These are phyloP conservation scores for Tephrocybe rancida DNA, from an alignment of 768 basidiomycete genomes.

Conservation along the genomic window DNA sequence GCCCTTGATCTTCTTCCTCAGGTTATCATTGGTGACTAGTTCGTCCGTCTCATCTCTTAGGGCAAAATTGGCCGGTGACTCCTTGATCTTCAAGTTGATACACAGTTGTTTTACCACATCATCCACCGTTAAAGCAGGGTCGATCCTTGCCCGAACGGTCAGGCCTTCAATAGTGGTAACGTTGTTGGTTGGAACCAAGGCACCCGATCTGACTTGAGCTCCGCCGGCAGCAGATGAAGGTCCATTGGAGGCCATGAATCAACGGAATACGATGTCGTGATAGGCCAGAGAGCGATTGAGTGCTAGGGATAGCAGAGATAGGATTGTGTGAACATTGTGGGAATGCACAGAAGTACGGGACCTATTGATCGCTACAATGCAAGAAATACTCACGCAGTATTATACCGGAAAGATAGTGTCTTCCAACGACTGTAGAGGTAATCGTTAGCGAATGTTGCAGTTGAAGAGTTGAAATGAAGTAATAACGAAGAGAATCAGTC, in stretches of 20 bases:
- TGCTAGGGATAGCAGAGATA: conserved; percentile 6
- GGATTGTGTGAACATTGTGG: not conserved
- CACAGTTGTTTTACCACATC: conserved; percentile 87
- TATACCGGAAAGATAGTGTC: not conserved
- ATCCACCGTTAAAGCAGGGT: conserved; percentile 79
- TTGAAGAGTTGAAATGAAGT: no score
- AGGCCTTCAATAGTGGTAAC: conserved; percentile 77
- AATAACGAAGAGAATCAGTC: conserved; percentile 35
- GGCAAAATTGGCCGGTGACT: conserved; percentile 71
- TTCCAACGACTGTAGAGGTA: not conserved
- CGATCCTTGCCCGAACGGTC: conserved; percentile 82
- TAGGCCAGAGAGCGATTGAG: not conserved
- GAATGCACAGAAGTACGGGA: not conserved
- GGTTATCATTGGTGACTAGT: conserved; percentile 84
- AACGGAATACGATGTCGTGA: conserved; percentile 7
- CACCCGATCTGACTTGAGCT: conserved; percentile 39
- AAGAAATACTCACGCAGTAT: not conserved
- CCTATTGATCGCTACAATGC: not conserved
- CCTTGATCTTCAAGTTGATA: conserved; percentile 76
- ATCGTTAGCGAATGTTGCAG: conserved; percentile 6
- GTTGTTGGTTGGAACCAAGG: conserved; percentile 80
- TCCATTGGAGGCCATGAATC: conserved; percentile 19
- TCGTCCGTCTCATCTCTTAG: conserved; percentile 83
- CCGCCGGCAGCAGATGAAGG: conserved; percentile 37
- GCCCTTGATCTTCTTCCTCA: conserved; percentile 78